Base-by-base conservation (phyloP, 805 yeast genomes). In the Metschnikowia colocasiae region DNA sequence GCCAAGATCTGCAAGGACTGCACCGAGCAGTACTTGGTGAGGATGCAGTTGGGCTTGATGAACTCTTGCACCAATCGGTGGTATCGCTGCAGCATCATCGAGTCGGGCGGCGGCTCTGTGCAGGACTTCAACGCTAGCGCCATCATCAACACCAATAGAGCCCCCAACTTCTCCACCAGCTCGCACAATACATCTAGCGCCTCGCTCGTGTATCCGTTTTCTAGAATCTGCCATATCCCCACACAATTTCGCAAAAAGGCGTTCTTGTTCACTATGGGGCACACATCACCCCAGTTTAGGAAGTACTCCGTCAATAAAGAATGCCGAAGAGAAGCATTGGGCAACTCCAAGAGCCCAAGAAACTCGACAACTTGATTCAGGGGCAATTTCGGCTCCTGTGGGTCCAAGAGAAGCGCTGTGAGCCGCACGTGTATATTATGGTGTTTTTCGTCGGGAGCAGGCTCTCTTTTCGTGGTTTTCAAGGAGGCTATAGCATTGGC, bases 251-350 rank as follows among this genome's bases (percentile, higher is more conserved):
- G 68, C 59, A 84, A 70, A 57, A 90, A 90, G n/a, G 80, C 75
- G 36, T 78, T 78, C 52, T 81, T 80, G 61, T 87, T 87, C 45
- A 90, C 59, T 13, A 87, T 72, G 0, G 96, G 95, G 19, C 83
- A 70, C 4, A 80, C 65, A 22, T 78, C 73, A 25, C 86, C 83
- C 95, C 96, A 90, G 48, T 85, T 83, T 51, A 80, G 82, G 65
- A 88, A 89, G 60, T 78, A 90, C 3, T 80, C 61, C 0, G 85
- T 75, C 16, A 86, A 75, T 26, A 87, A 73, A 22, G 81, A 81
- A 62, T 90, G 96, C 47, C 87, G 62, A 48, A 81, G 80, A 20
- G 80, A 61, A 46, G 83, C 74, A 19, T 83, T 69, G 1, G 76
- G 75, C 2, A 72, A 53, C 10, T 56, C 50, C 34, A 68, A 50